Base-by-base conservation (phyloP, 2,329 filamentous ascomycete species). In the Epichloe glyceriae region DNA sequence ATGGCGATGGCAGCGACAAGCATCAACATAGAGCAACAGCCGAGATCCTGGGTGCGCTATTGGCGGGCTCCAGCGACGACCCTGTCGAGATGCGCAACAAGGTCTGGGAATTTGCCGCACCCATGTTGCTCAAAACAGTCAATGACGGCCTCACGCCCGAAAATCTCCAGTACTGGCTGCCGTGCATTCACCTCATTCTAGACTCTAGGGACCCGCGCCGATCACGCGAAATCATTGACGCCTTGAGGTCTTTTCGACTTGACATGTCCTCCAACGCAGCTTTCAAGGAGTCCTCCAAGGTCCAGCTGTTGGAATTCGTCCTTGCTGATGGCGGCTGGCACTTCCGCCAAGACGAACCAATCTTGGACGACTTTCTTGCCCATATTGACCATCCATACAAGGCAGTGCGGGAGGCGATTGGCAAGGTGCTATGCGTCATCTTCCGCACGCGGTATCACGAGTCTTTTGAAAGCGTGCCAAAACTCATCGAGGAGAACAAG, bases 351-450 rank as follows among this genome's bases (percentile, higher is more conserved):
- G 88, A 94, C 58, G 81, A 88, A 67, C 89, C 90, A 0, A 91
- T 98, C 47, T 72, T 95, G 6, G 75, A 94, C 35, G 82, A 98
- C 65, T 96, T 97, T 68, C 73, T 98, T 53, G 75, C 78, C 22
- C 93, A 98, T 64, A 82, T 98, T 40, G 89, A 98, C 62, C 93
- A 98, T 65, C 93, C 93, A 0, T 98, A 98, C 72, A 98, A 98
- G 72, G 86, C 89, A 33, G 93, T 98, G 5, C 85, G 93, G 53
- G 93, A 98, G 68, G 84, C 91, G 0, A 95, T 98, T 70, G 93
- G 93, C 0, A 79, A 88, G 42, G 91, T 91, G 0, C 79, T 98
- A 53, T 85, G 88, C 4, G 85, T 84, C 4, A 91, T 97, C 52
- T 93, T 90, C 65, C 85, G 90, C 55, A 95, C 89, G 8, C 78